Conservation (phyloP, 179 eudicot genomes). For the Pouteria campechiana region DNA sequence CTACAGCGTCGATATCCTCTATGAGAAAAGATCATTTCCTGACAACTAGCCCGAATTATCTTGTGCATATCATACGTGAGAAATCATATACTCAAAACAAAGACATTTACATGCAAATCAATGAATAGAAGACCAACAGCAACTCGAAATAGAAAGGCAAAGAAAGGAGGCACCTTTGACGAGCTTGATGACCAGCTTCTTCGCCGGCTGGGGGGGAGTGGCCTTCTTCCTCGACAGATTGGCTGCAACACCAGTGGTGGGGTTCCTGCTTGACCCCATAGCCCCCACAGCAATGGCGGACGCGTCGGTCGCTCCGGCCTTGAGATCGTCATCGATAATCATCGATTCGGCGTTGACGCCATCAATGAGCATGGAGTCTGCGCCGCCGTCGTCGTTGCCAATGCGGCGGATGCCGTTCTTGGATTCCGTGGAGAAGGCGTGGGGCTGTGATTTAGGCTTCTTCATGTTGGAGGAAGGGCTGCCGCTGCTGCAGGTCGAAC, state of each 20-base stretch:
- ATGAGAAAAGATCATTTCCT: too few species aligned
- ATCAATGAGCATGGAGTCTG: constrained; percentile 27
- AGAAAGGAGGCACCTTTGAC: constrained; percentile 42
- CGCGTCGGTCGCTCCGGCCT: constrained; percentile 5
- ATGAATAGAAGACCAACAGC: not conserved
- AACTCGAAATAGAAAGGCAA: not conserved
- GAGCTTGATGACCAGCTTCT: constrained; percentile 85
- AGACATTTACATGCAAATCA: too few species aligned
- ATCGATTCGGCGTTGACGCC: constrained; percentile 5
- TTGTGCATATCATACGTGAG: too few species aligned
- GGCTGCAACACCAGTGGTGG: constrained; percentile 26
- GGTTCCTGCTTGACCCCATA: not conserved
- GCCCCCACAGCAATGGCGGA: not conserved
- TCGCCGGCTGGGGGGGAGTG: constrained; percentile 73
- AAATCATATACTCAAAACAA: too few species aligned
- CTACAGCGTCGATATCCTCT: too few species aligned
- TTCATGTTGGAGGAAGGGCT: constrained; percentile 56
- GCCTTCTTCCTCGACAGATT: constrained; percentile 89
- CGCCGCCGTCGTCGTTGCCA: constrained; percentile 7
- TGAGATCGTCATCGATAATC: constrained; percentile 31
- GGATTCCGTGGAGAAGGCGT: constrained; percentile 27
- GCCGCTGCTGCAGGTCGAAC: constrained; percentile 4
- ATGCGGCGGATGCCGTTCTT: constrained; percentile 36
- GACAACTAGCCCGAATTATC: too few species aligned
- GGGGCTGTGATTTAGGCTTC: constrained; percentile 67